Evolutionary conservation across 495 filamentous ascomycete species (phyloP).

Genomic region (Apodospora peruviana): DNA sequence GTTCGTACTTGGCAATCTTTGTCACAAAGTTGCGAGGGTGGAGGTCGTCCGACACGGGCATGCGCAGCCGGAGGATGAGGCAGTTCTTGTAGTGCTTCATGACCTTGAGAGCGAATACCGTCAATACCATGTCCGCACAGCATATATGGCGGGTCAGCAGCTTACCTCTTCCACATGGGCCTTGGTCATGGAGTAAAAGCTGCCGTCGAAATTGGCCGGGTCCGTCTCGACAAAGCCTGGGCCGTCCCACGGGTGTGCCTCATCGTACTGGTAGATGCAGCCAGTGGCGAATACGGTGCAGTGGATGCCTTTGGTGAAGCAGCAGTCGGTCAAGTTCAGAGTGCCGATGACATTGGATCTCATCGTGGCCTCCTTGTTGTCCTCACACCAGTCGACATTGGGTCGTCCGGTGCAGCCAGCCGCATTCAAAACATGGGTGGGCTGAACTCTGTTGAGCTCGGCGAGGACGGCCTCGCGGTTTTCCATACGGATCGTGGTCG

Average conservation of each 20-base stretch:
- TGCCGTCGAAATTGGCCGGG: slow-evolving; percentile 57
- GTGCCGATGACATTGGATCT: slow-evolving; percentile 60
- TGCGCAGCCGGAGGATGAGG: slow-evolving; percentile 57
- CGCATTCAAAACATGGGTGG: slow-evolving; percentile 59
- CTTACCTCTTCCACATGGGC: slow-evolving; percentile 58
- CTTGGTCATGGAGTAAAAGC: slow-evolving; percentile 64
- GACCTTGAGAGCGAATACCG: slow-evolving; percentile 30
- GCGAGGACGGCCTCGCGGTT: slow-evolving; percentile 50
- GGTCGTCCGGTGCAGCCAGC: slow-evolving; percentile 63
- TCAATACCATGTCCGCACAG: neutral
- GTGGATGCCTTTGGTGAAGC: slow-evolving; percentile 51
- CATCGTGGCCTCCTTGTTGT: slow-evolving; percentile 59
- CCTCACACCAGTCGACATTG: slow-evolving; percentile 68
- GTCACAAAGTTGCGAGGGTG: slow-evolving; percentile 63
- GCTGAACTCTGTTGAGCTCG: slow-evolving; percentile 51
- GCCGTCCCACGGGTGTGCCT: slow-evolving; percentile 52
- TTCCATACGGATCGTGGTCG: slow-evolving; percentile 57
- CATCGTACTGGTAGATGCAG: slow-evolving; percentile 58
- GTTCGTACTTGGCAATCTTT: slow-evolving; percentile 60
- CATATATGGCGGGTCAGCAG: neutral
- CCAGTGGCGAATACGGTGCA: slow-evolving; percentile 61
- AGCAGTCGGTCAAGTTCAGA: slow-evolving; percentile 56
- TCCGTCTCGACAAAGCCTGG: slow-evolving; percentile 57
- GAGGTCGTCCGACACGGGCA: slow-evolving; percentile 65
- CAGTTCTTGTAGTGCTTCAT: slow-evolving; percentile 55